Conservation (phyloP, 768 basidiomycete genomes). For the Podaxis sp. region DNA sequence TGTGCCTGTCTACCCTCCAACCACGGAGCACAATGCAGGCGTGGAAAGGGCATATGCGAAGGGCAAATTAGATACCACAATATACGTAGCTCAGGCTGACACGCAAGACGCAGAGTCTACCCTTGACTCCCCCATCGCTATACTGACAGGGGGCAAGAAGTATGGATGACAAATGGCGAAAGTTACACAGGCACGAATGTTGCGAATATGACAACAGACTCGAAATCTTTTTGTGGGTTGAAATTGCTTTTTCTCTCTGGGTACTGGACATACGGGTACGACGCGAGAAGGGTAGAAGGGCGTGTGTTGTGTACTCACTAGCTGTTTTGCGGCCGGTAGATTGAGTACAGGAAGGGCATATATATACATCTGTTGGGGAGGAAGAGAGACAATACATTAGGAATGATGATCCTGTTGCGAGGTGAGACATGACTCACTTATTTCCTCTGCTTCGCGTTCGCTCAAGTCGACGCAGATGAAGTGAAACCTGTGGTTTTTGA, state of each 20-base stretch:
- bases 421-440: conserved; percentile 54
- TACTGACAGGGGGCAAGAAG: background rate
- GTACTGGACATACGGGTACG: conserved; percentile 26
- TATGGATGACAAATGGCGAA: conserved; percentile 20
- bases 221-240: background rate
- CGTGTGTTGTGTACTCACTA: conserved; percentile 61
- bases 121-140: background rate
- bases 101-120: conserved; percentile 7
- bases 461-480: conserved; percentile 71
- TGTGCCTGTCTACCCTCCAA: background rate
- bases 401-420: conserved; percentile 3
- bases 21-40: background rate
- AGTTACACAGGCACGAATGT: conserved; percentile 21
- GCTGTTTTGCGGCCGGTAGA: conserved; percentile 65
- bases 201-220: conserved; percentile 10
- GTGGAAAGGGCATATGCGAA: conserved; percentile 1
- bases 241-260: conserved; percentile 17
- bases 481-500: conserved; percentile 63
- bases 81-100: conserved; percentile 22
- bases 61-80: conserved; percentile 11
- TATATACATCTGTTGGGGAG: conserved; percentile 50
- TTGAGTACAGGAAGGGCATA: conserved; percentile 52
- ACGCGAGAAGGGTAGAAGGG: conserved; percentile 27
- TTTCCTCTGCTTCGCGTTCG: conserved; percentile 69
- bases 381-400: background rate